Evolutionary conservation across 225 moss, liverwort and hornwort species (phyloP), one percentile per base, ranked within the genome.

Genomic region (Marchantia paleacea): DNA sequence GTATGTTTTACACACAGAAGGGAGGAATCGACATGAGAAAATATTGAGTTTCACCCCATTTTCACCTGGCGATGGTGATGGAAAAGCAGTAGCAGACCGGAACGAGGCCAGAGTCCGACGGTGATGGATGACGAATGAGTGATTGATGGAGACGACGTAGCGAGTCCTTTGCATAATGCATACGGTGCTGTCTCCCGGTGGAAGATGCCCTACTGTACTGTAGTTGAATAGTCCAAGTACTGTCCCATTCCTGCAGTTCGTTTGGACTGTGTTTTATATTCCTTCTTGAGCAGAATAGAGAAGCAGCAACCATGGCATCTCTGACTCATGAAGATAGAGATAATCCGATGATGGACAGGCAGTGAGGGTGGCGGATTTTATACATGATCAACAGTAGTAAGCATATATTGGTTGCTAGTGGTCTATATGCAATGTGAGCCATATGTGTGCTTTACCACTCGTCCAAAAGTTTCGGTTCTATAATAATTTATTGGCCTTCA

Each of bases 291-390:
- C 58, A 25, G 25, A 64, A 25, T 11, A 64, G 64, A 26, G 16
- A 26, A 7, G 8, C 60, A 64, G 25, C n/a, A 64, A 62, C 64
- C 64, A 64, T 64, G 64, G 26, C 25, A 25, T 64, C 7, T 66
- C 48, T 49, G 69, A 48, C 69, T 70, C 69, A 70, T 10, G 47
- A 70, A 70, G 69, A 47, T 20, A 70, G 48, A 70, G 4, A 66
- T 28, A 28, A 66, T 66, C 26, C 14, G 69, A 68, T 68, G 12
- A 70, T 49, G 69, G 19, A 20, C 69, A 16, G 19, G 47, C 11
- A 48, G 39, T 48, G 69, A 70, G 16, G 16, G 47, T 3, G 15
- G 47, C 19, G 57, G 57, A 13, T 57, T 19, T 12, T 57, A 19
- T 57, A 19, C 57, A 13, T 39, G 28, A 14, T 62, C n/a, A 61